phyloP scores from a whole-genome alignment of 345 rosid species.

The Citrus cavaleriei region DNA sequence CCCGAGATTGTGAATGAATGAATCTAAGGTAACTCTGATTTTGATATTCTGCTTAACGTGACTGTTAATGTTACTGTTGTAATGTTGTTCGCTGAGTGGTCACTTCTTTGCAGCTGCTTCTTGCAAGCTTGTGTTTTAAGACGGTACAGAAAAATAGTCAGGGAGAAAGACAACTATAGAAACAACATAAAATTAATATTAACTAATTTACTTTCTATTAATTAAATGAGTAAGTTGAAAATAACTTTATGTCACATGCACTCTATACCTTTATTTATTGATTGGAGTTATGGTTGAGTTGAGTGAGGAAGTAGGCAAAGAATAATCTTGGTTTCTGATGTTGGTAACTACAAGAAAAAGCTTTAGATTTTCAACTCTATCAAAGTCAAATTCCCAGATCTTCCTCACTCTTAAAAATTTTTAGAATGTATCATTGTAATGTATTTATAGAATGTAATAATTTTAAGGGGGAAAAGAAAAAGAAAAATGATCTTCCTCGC shows the following conservation, averaged over 20 bases:
- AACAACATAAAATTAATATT: too few species aligned
- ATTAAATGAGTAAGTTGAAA: too few species aligned
- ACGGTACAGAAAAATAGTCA: neutral
- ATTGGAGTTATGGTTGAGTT: neutral
- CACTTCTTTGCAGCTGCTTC: neutral
- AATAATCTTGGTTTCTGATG: constrained; percentile 12
- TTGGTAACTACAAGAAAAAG: neutral
- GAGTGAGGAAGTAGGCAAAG: constrained; percentile 36
- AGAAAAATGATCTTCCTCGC: too few species aligned
- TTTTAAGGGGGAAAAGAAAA: too few species aligned
- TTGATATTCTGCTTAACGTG: neutral
- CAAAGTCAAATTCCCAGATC: constrained; percentile 1
- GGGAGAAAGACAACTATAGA: too few species aligned
- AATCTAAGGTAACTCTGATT: constrained; percentile 14
- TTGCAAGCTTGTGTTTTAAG: constrained; percentile 19
- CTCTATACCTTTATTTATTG: too few species aligned
- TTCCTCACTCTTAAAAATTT: neutral
- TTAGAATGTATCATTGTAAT: too few species aligned
- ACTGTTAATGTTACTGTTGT: neutral
- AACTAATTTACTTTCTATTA: too few species aligned
- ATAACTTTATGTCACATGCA: neutral
- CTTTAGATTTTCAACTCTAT: neutral
- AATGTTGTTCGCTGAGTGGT: constrained; percentile 30
- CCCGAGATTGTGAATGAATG: neutral
- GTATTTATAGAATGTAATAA: too few species aligned